phyloP scores from a whole-genome alignment of 2,329 filamentous ascomycete genomes.

The Hypoxylon sp. region DNA sequence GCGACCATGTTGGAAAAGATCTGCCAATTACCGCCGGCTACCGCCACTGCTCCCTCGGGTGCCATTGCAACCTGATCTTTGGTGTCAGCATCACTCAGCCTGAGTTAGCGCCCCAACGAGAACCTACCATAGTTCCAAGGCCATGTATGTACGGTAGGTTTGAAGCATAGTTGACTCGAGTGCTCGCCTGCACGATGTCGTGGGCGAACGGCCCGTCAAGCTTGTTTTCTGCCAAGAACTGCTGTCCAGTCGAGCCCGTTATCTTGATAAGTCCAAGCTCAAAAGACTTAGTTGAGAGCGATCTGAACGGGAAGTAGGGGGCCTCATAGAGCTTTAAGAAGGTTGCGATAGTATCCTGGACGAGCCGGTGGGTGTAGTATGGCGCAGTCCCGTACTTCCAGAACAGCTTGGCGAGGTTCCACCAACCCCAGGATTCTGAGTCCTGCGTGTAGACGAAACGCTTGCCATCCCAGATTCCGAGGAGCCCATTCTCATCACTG shows the following conservation, averaged over 20 bases:
- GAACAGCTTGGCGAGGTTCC: conserved; percentile 82
- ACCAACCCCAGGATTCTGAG: conserved; percentile 76
- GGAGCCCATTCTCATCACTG: conserved; percentile 65
- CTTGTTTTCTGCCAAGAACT: conserved; percentile 78
- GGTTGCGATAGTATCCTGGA: conserved; percentile 77
- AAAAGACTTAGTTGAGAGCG: conserved; percentile 76
- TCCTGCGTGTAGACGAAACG: conserved; percentile 78
- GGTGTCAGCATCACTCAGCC: background rate
- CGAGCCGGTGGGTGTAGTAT: conserved; percentile 78
- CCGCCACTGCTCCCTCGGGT: conserved; percentile 83
- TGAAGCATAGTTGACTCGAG: conserved; percentile 94
- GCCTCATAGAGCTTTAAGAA: conserved; percentile 86
- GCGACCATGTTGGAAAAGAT: conserved; percentile 90
- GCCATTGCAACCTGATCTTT: conserved; percentile 80
- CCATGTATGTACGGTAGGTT: conserved; percentile 91
- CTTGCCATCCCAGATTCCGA: conserved; percentile 89
- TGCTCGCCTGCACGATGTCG: conserved; percentile 91
- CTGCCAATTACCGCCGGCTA: conserved; percentile 91
- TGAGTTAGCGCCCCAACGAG: too few relatives aligned
- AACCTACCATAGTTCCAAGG: conserved; percentile 81
- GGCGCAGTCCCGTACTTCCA: conserved; percentile 90
- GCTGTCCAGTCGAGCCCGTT: conserved; percentile 79
- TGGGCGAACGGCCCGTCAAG: conserved; percentile 77
- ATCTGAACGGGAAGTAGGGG: conserved; percentile 87
- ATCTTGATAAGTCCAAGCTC: conserved; percentile 76